phyloP scores from a whole-genome alignment of 1,284 basidiomycete genomes.

The Heimioporus retisporus region DNA sequence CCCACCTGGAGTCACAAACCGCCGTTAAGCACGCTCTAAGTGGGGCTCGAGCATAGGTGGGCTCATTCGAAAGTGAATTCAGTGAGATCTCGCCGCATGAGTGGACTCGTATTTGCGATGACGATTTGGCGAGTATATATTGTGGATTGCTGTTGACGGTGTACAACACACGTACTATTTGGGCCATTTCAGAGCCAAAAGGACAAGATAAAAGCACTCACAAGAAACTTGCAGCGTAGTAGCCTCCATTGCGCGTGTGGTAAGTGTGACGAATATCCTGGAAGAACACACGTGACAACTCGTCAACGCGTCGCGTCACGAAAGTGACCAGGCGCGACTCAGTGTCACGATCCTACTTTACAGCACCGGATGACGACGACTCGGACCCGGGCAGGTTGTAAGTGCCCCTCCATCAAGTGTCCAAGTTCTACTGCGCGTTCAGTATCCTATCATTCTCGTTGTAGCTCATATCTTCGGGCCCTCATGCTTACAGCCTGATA shows the following conservation, averaged over 20 bases:
- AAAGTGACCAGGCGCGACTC: no score
- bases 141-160: constrained; percentile 69
- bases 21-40: constrained; percentile 73
- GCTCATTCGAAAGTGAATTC: constrained; percentile 19
- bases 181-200: background rate
- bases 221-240: constrained; percentile 21
- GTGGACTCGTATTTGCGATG: constrained; percentile 47
- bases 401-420: no score
- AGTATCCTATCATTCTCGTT: no score
- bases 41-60: constrained; percentile 60
- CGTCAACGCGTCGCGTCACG: no score
- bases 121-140: constrained; percentile 68
- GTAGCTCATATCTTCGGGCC: no score
- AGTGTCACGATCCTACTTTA: no score
- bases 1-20: constrained; percentile 57
- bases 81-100: constrained; percentile 39
- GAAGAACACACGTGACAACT: no score
- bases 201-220: constrained; percentile 19
- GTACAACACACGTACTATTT: constrained; percentile 65
- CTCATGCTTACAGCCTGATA: no score
- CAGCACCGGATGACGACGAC: no score
- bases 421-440: no score
- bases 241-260: constrained; percentile 22
- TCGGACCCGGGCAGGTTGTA: no score
- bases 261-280: no score